Evolutionary conservation across 2,329 filamentous ascomycete species (phyloP).

Genomic region (Fusarium algeriense): DNA sequence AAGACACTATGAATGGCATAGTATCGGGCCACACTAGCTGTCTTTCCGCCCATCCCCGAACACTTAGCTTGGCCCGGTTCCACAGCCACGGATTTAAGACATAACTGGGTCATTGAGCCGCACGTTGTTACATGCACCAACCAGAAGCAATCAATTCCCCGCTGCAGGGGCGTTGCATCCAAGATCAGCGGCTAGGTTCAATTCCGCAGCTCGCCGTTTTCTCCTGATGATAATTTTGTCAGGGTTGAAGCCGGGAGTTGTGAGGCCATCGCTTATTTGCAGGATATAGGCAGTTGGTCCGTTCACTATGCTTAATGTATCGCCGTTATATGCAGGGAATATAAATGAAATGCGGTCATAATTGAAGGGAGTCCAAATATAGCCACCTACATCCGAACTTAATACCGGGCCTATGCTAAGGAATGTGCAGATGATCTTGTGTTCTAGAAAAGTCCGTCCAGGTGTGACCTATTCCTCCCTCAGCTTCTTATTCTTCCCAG

Average conservation of each 20-base stretch:
- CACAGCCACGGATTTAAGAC: neutral
- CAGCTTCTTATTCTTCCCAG: constrained; percentile 1
- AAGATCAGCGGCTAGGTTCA: constrained; percentile 4
- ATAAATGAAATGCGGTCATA: neutral
- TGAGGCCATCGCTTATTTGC: neutral
- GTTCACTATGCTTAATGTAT: neutral
- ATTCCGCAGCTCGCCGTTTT: neutral
- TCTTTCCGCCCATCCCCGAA: constrained; percentile 2
- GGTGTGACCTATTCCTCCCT: constrained; percentile 1
- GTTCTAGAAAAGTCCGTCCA: neutral
- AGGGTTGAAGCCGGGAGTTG: neutral
- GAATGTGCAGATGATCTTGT: neutral
- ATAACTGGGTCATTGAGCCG: constrained; percentile 2
- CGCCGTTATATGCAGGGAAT: neutral
- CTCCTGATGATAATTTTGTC: neutral
- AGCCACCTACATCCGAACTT: neutral
- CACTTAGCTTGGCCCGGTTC: neutral
- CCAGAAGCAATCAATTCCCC: neutral
- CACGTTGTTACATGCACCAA: constrained; percentile 12
- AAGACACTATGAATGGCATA: constrained; percentile 5
- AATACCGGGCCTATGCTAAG: neutral
- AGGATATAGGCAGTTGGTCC: neutral
- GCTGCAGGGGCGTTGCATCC: constrained; percentile 20
- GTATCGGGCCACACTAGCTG: constrained; percentile 13
- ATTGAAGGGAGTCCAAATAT: neutral